Base-by-base conservation (phyloP, 257 asterid species). In the Nicotiana obtusifolia region DNA sequence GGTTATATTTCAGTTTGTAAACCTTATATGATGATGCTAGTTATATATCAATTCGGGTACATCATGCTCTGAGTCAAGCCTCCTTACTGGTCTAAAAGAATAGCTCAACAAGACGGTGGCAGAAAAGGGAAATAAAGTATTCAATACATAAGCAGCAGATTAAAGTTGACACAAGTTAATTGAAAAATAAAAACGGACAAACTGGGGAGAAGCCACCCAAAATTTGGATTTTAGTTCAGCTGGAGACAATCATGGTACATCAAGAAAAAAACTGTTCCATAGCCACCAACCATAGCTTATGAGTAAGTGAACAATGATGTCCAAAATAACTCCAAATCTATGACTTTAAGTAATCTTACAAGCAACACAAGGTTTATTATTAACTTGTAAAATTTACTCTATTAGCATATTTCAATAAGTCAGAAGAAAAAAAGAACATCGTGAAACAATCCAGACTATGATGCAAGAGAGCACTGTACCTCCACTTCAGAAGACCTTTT, bases 401-500 rank as follows among this genome's bases (percentile, higher is more conserved):
- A 68, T 20, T 69, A 7, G n/a, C 33, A 69, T 41, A 69, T 73
- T 47, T 47, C 22, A 73, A 15, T 47, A 11, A 24, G 15, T 73
- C 22, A 1, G 78, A 28, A 2, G 9, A 47, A 73, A 61, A 71
- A 22, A 13, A 22, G 5, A 73, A 20, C 59, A 41, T 69, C 59
- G 16, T 73, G 61, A 47, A 56, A 73, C 41, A 13, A 59, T 47
- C 41, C 78, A 73, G 79, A 73, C 15, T 47, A 47, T 47, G 61
- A 47, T 73, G 79, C 41, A 47, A 73, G 41, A 22, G 60, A 73
- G 41, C 76, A 79, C 22, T 87, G 31, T 41, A 94, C 99, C 98
- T 95, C 94, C 11, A 84, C 88, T 84, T 91, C 97, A 66, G 95
- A 80, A 82, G 86, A 60, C 77, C 90, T 85, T 84, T 93, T 95